phyloP scores from a whole-genome alignment of 345 rosid genomes.

The Gossypioides kirkii region DNA sequence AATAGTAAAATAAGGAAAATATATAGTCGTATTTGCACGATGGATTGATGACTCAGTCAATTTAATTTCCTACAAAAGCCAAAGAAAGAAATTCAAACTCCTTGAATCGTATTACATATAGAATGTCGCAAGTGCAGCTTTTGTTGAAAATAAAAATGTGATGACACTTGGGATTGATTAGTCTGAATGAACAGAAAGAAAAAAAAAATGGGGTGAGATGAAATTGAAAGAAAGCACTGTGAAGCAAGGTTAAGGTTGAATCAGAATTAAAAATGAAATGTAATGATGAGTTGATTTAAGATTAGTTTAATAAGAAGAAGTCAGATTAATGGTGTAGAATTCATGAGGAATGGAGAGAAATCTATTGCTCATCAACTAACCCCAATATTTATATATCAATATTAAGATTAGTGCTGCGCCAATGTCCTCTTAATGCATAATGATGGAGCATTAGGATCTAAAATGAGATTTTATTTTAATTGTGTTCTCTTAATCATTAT shows the following conservation, averaged over 20 bases:
- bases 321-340: no score
- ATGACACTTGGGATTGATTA: neutral
- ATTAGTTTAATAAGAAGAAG: neutral
- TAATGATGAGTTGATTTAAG: neutral
- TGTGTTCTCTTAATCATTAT: no score
- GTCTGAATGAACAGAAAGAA: no score
- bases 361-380: constrained; percentile 1
- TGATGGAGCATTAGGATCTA: neutral
- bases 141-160: neutral
- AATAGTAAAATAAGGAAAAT: no score
- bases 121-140: no score
- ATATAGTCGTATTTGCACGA: neutral
- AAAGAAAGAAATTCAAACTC: neutral
- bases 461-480: no score
- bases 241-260: constrained; percentile 7
- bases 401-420: neutral
- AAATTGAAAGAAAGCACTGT: neutral
- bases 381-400: neutral
- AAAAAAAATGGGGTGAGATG: neutral
- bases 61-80: neutral
- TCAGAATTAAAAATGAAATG: neutral
- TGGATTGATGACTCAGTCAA: neutral
- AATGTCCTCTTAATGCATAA: neutral
- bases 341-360: neutral
- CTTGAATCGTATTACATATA: neutral